Base-by-base conservation (phyloP, 805 yeast species). In the Wickerhamomyces sydowiorum region DNA sequence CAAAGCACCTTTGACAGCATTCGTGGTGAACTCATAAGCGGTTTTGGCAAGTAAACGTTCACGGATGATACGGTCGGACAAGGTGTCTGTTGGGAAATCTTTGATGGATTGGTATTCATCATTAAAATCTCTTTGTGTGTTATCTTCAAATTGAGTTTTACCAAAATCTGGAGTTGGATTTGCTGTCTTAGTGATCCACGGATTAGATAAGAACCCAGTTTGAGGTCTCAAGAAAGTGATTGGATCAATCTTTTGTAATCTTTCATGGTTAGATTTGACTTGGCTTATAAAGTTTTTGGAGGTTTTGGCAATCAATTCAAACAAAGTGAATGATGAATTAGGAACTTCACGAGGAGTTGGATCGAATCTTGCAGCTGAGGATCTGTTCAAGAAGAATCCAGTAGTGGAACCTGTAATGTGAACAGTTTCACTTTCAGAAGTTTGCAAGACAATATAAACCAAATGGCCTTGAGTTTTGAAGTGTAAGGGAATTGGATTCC, bases 91-190 rank as follows among this genome's bases (percentile, higher is more conserved):
- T 25, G 88, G 79, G 47, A 88, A 70, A 50, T 89, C 96, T 48
- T 79, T 76, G 37, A 87, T 72, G 3, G 87, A 72, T 67, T 93
- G 98, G 56, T 80, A 80, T 53, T 93, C 97, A 50, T 85, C 96
- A 60, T 89, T 89, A 86, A 95, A 90, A 54, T 91, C 96, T 54
- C 82, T 82, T 68, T 67, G 47, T 63, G 75, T 13, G 20, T 15
- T 13, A 21, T 49, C 56, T 8, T 47, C 47, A 15, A 53, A 43
- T 43, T 61, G 64, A 23, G 45, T 41, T 41, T 48, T 54, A 36
- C 64, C 65, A 29, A 50, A 53, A 39, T 60, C 64, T 21, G 64
- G 51, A 22, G 37, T 18, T 15, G 43, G 33, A 23, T 35, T 51
- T 49, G 28, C 50, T 42, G 45, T 49, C 44, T 45, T 53, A 12